Percentiles rank a stretch among this genome's conserved stretches.
Evolutionary conservation across 2,329 filamentous ascomycete species (phyloP).

Genomic region (Cercospora citrullina): DNA sequence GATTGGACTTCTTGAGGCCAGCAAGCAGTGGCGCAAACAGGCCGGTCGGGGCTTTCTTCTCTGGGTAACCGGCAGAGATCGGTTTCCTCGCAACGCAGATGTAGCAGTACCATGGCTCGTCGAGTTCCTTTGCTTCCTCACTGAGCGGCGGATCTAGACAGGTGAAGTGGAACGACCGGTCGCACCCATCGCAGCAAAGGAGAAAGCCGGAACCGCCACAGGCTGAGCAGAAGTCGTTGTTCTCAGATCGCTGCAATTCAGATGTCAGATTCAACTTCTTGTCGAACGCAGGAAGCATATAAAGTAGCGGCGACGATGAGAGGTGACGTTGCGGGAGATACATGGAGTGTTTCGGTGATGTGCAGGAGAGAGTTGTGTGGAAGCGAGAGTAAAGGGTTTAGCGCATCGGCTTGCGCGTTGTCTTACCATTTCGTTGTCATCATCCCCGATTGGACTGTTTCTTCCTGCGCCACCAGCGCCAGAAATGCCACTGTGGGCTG

Average conservation of each 20-base stretch:
- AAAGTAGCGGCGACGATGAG: constrained; percentile 29
- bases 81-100: constrained; percentile 57
- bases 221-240: constrained; percentile 85
- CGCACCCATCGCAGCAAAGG: constrained; percentile 91
- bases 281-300: constrained; percentile 22
- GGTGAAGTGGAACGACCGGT: constrained; percentile 83
- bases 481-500: constrained; percentile 68
- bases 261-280: constrained; percentile 41
- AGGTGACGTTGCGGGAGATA: constrained; percentile 32
- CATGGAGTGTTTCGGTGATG: constrained; percentile 31
- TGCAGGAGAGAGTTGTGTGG: constrained; percentile 38
- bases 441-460: constrained; percentile 62
- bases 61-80: constrained; percentile 31
- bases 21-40: constrained; percentile 65
- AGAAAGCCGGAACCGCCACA: constrained; percentile 83
- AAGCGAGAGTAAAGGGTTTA: constrained; percentile 41
- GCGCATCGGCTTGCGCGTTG: constrained; percentile 36
- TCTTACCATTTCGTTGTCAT: constrained; percentile 58
- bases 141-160: constrained; percentile 78
- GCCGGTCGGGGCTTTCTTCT: constrained; percentile 48
- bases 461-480: constrained; percentile 62
- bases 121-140: constrained; percentile 50
- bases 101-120: constrained; percentile 82
- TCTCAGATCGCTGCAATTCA: constrained; percentile 54
- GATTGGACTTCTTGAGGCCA: constrained; percentile 41